Evolutionary conservation across 805 yeast species (phyloP), one percentile per base, ranked within the genome.

Genomic region (Yarrowia sp.): DNA sequence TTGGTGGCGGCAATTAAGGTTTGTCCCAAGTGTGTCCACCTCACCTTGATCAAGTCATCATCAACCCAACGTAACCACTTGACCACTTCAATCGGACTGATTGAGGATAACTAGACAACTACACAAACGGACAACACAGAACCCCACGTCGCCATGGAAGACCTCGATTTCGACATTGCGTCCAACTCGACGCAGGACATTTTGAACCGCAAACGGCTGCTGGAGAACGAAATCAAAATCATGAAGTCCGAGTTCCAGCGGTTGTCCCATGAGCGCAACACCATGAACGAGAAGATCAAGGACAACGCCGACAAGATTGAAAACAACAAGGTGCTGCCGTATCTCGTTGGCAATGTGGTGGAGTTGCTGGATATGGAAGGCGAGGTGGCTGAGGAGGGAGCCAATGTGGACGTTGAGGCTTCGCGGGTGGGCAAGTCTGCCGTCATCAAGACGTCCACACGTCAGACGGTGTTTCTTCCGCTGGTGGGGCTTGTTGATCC

Each of bases 391-490:
- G 92, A 89, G 71, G 97, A 95, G 78, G 98, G 98, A 46, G 98
- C 98, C 70, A 94, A 93, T 76, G 90, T 92, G 58, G 98, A 95
- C 79, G 82, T 91, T 73, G 97, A 95, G 76, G 90, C 97, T 58
- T 85, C 96, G 12, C 87, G 97, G 71, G 86, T 86, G 53, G 98
- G 99, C 8, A 92, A 94, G 80, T 92, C 97, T n/a, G 99, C 99
- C 0, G 99, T 95, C 45, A 91, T 95, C 71, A 95, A 95, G 80
- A 95, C 99, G 0, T 91, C 97, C 0, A 95, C 99, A 10, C 87
- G 99, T 76, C 99, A 95, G 77, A 95, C 99, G 2, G 97, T 95
- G 42, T 95, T 95, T 75, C 82, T 95, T 77, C 99, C 99, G 43
- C 85, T 95, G 80, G 90, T 95, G 70, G 99, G 99, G 22, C 82